Evolutionary conservation across 805 yeast species (phyloP).

Genomic region (Ogataea nonfermentans): DNA sequence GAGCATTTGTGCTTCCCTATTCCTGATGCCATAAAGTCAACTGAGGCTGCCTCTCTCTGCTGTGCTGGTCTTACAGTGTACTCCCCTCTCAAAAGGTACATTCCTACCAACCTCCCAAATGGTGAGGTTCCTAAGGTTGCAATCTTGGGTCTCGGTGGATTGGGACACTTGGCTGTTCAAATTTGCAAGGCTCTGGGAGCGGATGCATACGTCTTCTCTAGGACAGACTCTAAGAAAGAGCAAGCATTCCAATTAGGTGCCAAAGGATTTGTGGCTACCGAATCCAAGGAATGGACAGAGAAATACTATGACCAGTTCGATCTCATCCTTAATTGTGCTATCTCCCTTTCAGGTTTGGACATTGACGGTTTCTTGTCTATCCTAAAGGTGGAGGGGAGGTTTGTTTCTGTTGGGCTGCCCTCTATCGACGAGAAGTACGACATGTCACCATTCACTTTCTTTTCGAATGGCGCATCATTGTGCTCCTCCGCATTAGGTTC

Average conservation of each 20-base stretch:
- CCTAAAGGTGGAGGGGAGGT: conserved; percentile 38
- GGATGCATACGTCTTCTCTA: conserved; percentile 43
- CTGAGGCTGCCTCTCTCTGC: conserved; percentile 47
- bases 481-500: conserved; percentile 49
- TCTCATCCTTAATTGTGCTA: conserved; percentile 43
- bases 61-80: conserved; percentile 53
- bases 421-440: conserved; percentile 37
- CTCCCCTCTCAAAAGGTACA: conserved; percentile 46
- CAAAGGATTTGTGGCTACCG: conserved; percentile 44
- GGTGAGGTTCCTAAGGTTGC: conserved; percentile 39
- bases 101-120: conserved; percentile 26
- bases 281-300: conserved; percentile 41
- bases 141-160: conserved; percentile 46
- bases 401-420: conserved; percentile 51
- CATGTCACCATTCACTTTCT: conserved; percentile 51
- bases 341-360: conserved; percentile 37
- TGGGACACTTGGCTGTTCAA: conserved; percentile 47
- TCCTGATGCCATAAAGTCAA: conserved; percentile 42
- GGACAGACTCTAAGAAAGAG: conserved; percentile 39
- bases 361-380: conserved; percentile 36
- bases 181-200: conserved; percentile 46
- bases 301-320: conserved; percentile 36
- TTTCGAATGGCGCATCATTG: conserved; percentile 43
- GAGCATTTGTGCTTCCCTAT: conserved; percentile 46
- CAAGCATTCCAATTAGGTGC: conserved; percentile 43